Percentiles rank a stretch among this genome's conserved stretches.
Conservation (phyloP, 2,329 filamentous ascomycete species). For the Chaetomium strumarium region DNA sequence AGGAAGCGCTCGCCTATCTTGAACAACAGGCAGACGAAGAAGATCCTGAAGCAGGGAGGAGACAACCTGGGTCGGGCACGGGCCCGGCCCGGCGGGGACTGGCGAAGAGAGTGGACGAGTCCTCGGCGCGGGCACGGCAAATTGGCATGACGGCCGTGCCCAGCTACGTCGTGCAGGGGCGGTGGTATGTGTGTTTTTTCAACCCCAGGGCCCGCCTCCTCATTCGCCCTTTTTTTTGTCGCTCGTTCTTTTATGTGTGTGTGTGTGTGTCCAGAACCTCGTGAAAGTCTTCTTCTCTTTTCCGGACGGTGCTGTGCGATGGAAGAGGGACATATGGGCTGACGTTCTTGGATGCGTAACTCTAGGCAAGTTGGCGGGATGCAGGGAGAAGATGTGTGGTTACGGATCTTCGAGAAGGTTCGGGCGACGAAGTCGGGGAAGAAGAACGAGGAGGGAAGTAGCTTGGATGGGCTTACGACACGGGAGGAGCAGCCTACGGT, state of each 20-base stretch:
- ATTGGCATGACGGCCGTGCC: constrained; percentile 59
- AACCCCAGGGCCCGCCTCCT: no score
- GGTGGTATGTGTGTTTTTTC: constrained; percentile 35
- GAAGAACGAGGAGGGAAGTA: not conserved
- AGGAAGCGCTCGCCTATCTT: constrained; percentile 24
- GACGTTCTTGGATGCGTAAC: no score
- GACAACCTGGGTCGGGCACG: no score
- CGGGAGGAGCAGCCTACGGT: no score
- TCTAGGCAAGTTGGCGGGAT: constrained; percentile 57
- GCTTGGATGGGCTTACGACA: no score
- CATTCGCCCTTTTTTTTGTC: no score
- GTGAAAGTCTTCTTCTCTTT: no score
- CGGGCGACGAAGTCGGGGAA: not conserved
- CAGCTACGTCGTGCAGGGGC: constrained; percentile 64
- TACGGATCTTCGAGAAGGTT: constrained; percentile 59
- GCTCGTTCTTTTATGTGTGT: no score
- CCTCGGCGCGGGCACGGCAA: not conserved
- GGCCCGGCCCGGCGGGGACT: no score
- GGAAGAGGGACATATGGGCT: no score
- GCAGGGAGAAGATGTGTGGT: constrained; percentile 60
- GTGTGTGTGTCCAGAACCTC: no score
- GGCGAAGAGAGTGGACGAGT: not conserved
- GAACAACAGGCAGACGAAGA: not conserved
- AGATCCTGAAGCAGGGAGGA: not conserved
- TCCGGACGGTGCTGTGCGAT: no score